Evolutionary conservation across 2,329 filamentous ascomycete genomes (phyloP), one percentile per base, ranked within the genome.

Genomic region (Zymoseptoria pseudotritici): DNA sequence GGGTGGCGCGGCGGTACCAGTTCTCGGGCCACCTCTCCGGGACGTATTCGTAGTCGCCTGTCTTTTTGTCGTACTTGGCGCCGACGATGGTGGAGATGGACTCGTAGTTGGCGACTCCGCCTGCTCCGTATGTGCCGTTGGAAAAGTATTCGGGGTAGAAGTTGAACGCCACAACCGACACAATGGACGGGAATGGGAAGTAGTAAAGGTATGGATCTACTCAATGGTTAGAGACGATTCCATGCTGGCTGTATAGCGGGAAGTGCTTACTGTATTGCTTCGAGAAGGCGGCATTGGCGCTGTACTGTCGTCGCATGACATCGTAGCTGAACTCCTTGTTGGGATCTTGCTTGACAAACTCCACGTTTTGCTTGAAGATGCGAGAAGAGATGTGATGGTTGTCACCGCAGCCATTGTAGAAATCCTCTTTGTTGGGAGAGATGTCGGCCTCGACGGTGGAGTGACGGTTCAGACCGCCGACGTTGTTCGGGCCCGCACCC

Each of bases 81-180:
- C 69, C 69, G 29, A 71, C 58, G 55, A 71, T 71, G 54, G 58
- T 63, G 3, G 66, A 67, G 58, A 71, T 65, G 4, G 67, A 69
- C 56, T 71, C 67, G 64, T 71, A 71, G 63, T 70, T 75, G 49
- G 73, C 64, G 24, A 74, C 70, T 61, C 74, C 73, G 17, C 72
- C 73, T 1, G 63, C 63, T 19, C 69, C 71, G 59, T 73, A 74
- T 13, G 72, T 75, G 20, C 72, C 70, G 63, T 75, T 75, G 31
- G 69, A 71, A 72, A 70, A 71, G 61, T 69, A 71, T 5, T 68
- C 61, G 1, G 69, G 67, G 62, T 71, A 70, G 62, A 71, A 71
- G 29, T 66, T 65, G 62, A 67, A 71, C 1, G 68, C 69, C 17
- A 63, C 70, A 2, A 70, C 58, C 6, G 61, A 61, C 58, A 71